Percentiles rank a stretch among this genome's conserved stretches.
These are phyloP conservation scores for Knufia fluminis DNA, from an alignment of 2,329 filamentous ascomycete species.

Conservation along the genomic window DNA sequence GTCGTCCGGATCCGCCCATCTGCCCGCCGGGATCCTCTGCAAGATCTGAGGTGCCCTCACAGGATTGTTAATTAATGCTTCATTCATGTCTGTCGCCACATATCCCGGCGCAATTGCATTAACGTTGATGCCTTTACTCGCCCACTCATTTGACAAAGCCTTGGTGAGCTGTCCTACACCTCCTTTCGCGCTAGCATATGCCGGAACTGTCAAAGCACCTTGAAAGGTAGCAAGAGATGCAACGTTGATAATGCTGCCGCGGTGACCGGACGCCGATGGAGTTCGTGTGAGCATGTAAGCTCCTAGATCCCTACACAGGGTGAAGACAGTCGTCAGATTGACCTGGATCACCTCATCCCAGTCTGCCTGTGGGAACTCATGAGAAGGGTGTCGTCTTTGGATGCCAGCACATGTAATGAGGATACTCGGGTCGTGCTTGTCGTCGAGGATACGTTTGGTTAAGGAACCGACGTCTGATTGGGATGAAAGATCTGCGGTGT, in stretches of 20 bases:
- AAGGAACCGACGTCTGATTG: constrained; percentile 33
- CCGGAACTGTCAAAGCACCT: constrained; percentile 78
- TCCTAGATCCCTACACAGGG: constrained; percentile 65
- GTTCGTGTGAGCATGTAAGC: constrained; percentile 63
- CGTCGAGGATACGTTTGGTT: constrained; percentile 31
- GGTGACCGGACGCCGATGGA: constrained; percentile 16
- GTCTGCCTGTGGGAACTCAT: constrained; percentile 65
- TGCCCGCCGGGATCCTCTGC: constrained; percentile 69
- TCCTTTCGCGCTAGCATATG: constrained; percentile 79
- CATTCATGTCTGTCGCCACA: constrained; percentile 91
- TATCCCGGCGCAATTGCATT: constrained; percentile 88
- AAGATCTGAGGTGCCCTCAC: constrained; percentile 64
- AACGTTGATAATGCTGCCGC: constrained; percentile 63
- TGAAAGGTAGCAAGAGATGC: constrained; percentile 75
- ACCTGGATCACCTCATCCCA: constrained; percentile 78
- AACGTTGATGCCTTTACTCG: constrained; percentile 65
- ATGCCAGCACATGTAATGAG: constrained; percentile 83
- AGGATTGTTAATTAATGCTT: constrained; percentile 64
- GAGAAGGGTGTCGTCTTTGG: constrained; percentile 66
- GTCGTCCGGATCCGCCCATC: constrained; percentile 59
- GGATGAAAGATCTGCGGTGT: constrained; percentile 36
- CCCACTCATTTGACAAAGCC: constrained; percentile 80
- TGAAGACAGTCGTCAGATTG: constrained; percentile 75
- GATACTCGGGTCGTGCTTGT: constrained; percentile 56
- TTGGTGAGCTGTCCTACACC: constrained; percentile 79